Conservation (phyloP, 805 yeast species). For the Priceomyces haplophilus region DNA sequence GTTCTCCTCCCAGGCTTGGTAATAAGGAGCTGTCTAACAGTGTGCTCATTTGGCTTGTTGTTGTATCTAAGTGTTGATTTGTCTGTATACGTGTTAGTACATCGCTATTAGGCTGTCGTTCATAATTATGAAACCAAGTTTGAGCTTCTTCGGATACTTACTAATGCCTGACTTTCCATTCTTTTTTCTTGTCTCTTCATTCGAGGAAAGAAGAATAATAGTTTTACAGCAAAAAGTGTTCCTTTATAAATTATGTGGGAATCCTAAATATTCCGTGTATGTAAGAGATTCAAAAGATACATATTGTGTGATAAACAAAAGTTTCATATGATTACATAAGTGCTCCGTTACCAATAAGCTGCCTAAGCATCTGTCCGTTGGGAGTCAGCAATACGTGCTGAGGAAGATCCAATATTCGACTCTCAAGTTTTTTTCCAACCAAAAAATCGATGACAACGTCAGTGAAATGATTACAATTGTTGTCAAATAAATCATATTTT, state of each 20-base stretch:
- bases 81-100: slow-evolving; percentile 1
- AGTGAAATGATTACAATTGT: slow-evolving; percentile 69
- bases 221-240: slow-evolving; percentile 4
- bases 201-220: no score
- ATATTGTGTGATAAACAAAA: neutral
- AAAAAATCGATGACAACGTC: slow-evolving; percentile 55
- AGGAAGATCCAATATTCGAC: slow-evolving; percentile 51
- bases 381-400: slow-evolving; percentile 43
- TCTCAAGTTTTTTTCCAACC: slow-evolving; percentile 54
- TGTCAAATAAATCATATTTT: slow-evolving; percentile 54
- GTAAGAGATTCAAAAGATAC: slow-evolving; percentile 1
- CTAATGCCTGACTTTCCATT: neutral
- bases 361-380: slow-evolving; percentile 32
- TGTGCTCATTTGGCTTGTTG: slow-evolving; percentile 4
- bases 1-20: slow-evolving; percentile 2
- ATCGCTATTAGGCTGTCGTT: neutral
- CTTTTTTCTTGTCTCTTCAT: neutral
- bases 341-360: slow-evolving; percentile 25
- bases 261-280: neutral
- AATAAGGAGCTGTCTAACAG: slow-evolving; percentile 7
- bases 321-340: slow-evolving; percentile 2
- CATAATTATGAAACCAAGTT: neutral
- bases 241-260: slow-evolving; percentile 1
- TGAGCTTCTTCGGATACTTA: neutral
- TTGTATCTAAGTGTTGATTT: slow-evolving; percentile 5